Evolutionary conservation across 2,329 filamentous ascomycete species (phyloP).

Genomic region (Ascocoryne sarcoides): DNA sequence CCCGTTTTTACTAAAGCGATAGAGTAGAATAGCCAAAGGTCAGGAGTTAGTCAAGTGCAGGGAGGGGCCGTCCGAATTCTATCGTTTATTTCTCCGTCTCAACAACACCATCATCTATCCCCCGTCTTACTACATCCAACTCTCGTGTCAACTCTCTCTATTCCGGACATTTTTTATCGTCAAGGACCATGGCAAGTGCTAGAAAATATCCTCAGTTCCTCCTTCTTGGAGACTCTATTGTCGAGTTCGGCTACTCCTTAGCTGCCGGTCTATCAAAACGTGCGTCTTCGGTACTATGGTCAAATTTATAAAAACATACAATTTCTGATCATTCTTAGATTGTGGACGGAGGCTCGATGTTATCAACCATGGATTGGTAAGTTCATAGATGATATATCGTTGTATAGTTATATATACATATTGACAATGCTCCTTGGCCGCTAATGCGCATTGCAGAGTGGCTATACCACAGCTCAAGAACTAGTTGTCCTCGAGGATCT

Average conservation of each 20-base stretch:
- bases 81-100: no score
- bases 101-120: no score
- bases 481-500: conserved; percentile 60
- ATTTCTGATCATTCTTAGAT: conserved; percentile 37
- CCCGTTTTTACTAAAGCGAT: no score
- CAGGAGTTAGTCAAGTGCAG: no score
- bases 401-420: no score
- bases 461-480: conserved; percentile 74
- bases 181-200: background rate
- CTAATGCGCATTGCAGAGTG: conserved; percentile 32
- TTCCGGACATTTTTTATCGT: no score
- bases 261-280: conserved; percentile 48
- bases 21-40: no score
- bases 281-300: conserved; percentile 10
- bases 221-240: conserved; percentile 84
- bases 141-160: no score
- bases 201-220: conserved; percentile 53
- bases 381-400: conserved; percentile 14
- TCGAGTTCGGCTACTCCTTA: conserved; percentile 63
- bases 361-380: conserved; percentile 75
- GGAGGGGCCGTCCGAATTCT: no score
- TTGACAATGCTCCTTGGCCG: no score
- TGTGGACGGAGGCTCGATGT: conserved; percentile 75
- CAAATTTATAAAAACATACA: background rate
- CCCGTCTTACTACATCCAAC: no score